Evolutionary conservation across 129 eudicot genomes (phyloP).

Genomic region (Centella asiatica): DNA sequence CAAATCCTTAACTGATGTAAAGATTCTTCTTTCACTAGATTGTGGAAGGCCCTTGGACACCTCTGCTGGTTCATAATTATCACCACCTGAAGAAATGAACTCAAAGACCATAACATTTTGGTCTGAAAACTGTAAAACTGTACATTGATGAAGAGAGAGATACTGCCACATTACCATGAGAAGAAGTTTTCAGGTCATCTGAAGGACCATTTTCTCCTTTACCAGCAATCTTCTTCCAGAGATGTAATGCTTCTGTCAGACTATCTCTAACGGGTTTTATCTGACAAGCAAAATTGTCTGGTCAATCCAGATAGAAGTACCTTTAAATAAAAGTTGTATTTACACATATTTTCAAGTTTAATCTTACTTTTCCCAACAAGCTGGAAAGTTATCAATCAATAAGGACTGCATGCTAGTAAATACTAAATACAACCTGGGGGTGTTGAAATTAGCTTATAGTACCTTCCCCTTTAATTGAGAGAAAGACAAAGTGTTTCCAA

Average conservation of each 20-base stretch:
- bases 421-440: background rate
- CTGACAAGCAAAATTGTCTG: slow-evolving; percentile 27
- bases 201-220: slow-evolving; percentile 43
- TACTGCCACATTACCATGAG: slow-evolving; percentile 33
- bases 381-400: background rate
- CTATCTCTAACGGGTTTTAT: slow-evolving; percentile 96
- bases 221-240: slow-evolving; percentile 80
- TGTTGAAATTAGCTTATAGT: background rate
- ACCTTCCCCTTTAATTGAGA: background rate
- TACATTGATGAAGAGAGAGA: slow-evolving; percentile 1
- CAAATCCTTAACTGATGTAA: slow-evolving; percentile 32
- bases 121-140: background rate
- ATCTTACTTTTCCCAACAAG: background rate
- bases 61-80: slow-evolving; percentile 37
- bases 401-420: background rate
- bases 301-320: background rate
- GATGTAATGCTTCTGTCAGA: slow-evolving; percentile 76
- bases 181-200: slow-evolving; percentile 44
- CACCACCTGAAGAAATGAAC: slow-evolving; percentile 41
- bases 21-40: slow-evolving; percentile 36
- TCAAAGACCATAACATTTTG: background rate
- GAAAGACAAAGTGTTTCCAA: background rate
- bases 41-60: slow-evolving; percentile 29
- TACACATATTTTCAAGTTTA: background rate
- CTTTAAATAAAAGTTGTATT: background rate